A percentile compares a stretch with the other conserved stretches of the same genome.
phyloP scores from a whole-genome alignment of 805 yeast genomes.

The Schwanniomyces pseudopolymorphus region DNA sequence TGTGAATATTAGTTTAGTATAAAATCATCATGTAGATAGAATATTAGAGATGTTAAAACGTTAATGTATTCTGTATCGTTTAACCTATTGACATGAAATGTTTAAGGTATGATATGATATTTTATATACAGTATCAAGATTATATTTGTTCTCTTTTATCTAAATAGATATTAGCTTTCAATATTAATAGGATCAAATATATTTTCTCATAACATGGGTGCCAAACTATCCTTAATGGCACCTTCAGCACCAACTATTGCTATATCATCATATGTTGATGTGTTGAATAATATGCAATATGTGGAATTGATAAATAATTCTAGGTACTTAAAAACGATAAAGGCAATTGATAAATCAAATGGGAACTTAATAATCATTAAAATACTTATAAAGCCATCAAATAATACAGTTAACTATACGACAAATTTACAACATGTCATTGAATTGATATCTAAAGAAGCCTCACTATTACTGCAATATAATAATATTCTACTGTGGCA shows the following conservation, averaged over 20 bases:
- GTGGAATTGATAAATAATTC: constrained; percentile 74
- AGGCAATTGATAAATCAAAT: constrained; percentile 63
- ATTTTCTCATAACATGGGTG: constrained; percentile 60
- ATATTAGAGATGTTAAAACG: too few relatives aligned
- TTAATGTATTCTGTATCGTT: too few relatives aligned
- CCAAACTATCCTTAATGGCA: constrained; percentile 77
- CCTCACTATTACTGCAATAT: constrained; percentile 39
- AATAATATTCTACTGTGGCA: constrained; percentile 72
- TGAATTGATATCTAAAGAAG: constrained; percentile 33
- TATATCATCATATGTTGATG: constrained; percentile 83
- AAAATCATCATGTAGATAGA: not conserved
- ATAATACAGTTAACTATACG: constrained; percentile 15
- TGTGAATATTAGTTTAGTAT: not conserved
- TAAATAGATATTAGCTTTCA: not conserved
- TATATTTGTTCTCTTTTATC: not conserved
- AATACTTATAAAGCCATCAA: constrained; percentile 64
- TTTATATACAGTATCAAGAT: not conserved
- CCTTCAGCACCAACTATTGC: constrained; percentile 94
- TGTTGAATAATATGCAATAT: constrained; percentile 72
- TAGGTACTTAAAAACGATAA: constrained; percentile 81
- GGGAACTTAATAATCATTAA: constrained; percentile 74
- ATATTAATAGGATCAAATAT: not conserved
- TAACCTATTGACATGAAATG: too few relatives aligned
- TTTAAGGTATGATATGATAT: too few relatives aligned
- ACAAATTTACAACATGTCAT: constrained; percentile 25